Conservation (phyloP, 2,329 filamentous ascomycete species). For the Talaromyces rugulosus region DNA sequence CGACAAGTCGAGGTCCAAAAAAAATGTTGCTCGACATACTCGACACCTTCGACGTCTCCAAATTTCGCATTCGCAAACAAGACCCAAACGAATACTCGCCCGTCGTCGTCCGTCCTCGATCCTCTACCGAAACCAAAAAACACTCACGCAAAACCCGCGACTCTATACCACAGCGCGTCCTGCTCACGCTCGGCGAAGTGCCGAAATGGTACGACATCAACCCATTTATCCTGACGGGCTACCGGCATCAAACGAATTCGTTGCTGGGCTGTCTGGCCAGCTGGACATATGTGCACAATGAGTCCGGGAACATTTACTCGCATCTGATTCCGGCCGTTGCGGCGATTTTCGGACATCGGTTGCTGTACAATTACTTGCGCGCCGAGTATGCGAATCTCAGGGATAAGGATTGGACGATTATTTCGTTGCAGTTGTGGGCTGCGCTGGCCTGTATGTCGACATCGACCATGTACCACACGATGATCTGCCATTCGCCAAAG, state of each 20-base stretch:
- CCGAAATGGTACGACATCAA: slow-evolving; percentile 43
- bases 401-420: slow-evolving; percentile 14
- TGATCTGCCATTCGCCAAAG: slow-evolving; percentile 28
- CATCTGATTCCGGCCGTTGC: slow-evolving; percentile 43
- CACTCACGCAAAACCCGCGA: background rate
- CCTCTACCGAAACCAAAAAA: background rate
- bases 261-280: slow-evolving; percentile 34
- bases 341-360: slow-evolving; percentile 3
- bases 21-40: background rate
- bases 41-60: slow-evolving; percentile 1
- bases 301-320: slow-evolving; percentile 42
- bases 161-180: background rate
- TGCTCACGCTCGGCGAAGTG: slow-evolving; percentile 13
- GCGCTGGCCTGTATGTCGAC: slow-evolving; percentile 31
- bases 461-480: slow-evolving; percentile 29
- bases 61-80: background rate
- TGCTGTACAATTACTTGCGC: slow-evolving; percentile 12
- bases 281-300: slow-evolving; percentile 42
- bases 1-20: too few species aligned
- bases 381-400: slow-evolving; percentile 7
- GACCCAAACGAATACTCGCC: background rate
- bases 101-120: background rate
- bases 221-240: slow-evolving; percentile 38
- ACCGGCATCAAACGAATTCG: slow-evolving; percentile 41
- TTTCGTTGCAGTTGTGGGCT: slow-evolving; percentile 19